phyloP scores from a whole-genome alignment of 2,329 filamentous ascomycete genomes.

The Pleoardoris graminearum region DNA sequence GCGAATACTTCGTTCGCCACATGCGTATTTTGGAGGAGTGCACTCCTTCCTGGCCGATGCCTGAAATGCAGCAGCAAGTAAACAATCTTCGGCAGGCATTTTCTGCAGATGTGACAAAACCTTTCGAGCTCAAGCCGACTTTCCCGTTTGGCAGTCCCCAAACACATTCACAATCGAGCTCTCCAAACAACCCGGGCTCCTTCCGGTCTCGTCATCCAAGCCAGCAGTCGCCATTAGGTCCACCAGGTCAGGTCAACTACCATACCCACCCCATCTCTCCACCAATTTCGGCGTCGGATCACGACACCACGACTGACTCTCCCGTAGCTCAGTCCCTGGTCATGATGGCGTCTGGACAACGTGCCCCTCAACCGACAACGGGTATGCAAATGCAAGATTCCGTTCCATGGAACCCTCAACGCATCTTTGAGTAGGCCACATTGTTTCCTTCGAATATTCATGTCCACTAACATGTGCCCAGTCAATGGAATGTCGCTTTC shows the following conservation, averaged over 20 bases:
- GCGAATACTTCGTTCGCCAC: conserved; percentile 87
- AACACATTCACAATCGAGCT: conserved; percentile 64
- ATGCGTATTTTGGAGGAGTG: conserved; percentile 92
- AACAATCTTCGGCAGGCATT: conserved; percentile 88
- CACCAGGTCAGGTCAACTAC: conserved; percentile 66
- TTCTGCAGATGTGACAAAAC: conserved; percentile 79
- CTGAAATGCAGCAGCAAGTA: conserved; percentile 87
- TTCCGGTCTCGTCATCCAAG: conserved; percentile 56
- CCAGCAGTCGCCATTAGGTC: conserved; percentile 55
- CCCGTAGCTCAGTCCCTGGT: conserved; percentile 71
- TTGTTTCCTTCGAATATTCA: not conserved
- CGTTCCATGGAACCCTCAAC: conserved; percentile 78
- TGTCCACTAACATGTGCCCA: conserved; percentile 46
- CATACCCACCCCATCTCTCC: conserved; percentile 72
- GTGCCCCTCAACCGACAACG: conserved; percentile 53
- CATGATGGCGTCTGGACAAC: conserved; percentile 66
- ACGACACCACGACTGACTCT: conserved; percentile 78
- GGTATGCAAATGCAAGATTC: conserved; percentile 66
- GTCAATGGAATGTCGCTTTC: conserved; percentile 95
- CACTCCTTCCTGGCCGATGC: conserved; percentile 80
- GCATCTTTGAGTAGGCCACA: conserved; percentile 80
- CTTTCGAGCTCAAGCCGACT: conserved; percentile 84
- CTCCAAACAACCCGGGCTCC: conserved; percentile 57
- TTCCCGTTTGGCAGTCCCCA: conserved; percentile 85
- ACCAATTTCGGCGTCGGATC: conserved; percentile 72